phyloP scores from a whole-genome alignment of 139 green algal genomes.

The Bryopsis sp. region DNA sequence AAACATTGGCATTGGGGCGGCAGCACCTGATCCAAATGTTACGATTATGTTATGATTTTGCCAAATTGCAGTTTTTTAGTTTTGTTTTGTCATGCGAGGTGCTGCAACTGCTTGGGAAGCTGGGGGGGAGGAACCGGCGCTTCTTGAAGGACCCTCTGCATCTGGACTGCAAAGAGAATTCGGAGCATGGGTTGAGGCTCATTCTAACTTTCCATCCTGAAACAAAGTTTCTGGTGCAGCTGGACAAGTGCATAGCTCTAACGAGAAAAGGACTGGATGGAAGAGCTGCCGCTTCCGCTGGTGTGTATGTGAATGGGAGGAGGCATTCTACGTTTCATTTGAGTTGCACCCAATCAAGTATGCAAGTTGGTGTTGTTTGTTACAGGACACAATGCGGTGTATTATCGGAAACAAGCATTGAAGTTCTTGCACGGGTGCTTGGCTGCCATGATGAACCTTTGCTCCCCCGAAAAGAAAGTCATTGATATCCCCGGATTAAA shows the following conservation, averaged over 20 bases:
- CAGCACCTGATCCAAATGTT: too few relatives aligned
- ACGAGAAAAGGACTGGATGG: constrained; percentile 19
- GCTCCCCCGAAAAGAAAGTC: constrained; percentile 30
- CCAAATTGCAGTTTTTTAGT: too few relatives aligned
- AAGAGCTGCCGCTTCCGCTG: neutral
- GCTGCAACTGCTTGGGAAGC: constrained; percentile 87
- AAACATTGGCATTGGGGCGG: too few relatives aligned
- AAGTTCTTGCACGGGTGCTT: constrained; percentile 76
- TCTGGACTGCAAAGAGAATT: constrained; percentile 79
- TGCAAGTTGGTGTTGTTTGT: too few relatives aligned
- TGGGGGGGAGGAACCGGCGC: constrained; percentile 84
- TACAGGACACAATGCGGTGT: constrained; percentile 20
- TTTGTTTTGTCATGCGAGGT: constrained; percentile 20
- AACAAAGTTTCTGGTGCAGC: constrained; percentile 85
- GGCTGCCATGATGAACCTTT: constrained; percentile 65
- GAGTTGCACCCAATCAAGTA: too few relatives aligned
- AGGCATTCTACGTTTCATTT: too few relatives aligned
- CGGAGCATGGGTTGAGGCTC: constrained; percentile 89
- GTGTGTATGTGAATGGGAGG: too few relatives aligned
- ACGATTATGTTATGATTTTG: too few relatives aligned
- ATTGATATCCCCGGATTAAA: too few relatives aligned
- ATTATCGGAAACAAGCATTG: constrained; percentile 56
- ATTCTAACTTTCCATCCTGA: constrained; percentile 87
- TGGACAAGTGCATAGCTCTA: constrained; percentile 70
- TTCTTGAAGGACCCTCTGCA: constrained; percentile 62